Conservation (phyloP, 2,329 filamentous ascomycete species). For the Macrophomina tecta region DNA sequence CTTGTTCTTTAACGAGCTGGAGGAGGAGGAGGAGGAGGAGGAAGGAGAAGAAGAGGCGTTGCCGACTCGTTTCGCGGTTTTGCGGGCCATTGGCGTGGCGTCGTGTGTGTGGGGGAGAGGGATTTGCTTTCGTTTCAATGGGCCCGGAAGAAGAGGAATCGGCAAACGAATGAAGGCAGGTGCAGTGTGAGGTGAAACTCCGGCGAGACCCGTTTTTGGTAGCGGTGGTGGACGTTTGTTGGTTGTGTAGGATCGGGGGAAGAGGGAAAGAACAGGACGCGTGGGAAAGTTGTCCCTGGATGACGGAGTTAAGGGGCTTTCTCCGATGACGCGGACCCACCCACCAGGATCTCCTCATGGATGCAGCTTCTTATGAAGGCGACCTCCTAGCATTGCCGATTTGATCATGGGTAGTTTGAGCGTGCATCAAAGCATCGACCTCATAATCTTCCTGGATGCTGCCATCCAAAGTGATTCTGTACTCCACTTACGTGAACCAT, state of each 20-base stretch:
- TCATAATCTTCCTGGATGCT: no score
- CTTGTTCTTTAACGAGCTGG: no score
- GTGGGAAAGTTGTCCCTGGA: slow-evolving; percentile 14
- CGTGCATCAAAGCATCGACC: no score
- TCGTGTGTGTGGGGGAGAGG: no score
- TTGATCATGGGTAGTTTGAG: no score
- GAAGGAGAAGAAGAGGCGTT: not conserved
- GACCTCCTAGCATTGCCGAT: no score
- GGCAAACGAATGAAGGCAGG: no score
- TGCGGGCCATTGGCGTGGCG: slow-evolving; percentile 20
- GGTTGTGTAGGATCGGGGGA: not conserved
- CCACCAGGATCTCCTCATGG: slow-evolving; percentile 9
- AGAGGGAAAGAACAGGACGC: not conserved
- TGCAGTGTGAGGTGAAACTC: not conserved
- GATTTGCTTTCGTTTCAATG: not conserved
- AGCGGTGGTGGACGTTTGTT: not conserved
- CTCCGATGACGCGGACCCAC: not conserved
- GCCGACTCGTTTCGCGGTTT: slow-evolving; percentile 18
- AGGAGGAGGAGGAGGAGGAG: not conserved
- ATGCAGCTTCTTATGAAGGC: not conserved
- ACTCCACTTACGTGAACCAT: no score
- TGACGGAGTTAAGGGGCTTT: slow-evolving; percentile 19
- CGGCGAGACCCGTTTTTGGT: not conserved
- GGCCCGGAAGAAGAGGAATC: not conserved
- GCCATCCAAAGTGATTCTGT: no score